Evolutionary conservation across 1,284 basidiomycete genomes (phyloP).

Genomic region (Fereydounia khargensis): DNA sequence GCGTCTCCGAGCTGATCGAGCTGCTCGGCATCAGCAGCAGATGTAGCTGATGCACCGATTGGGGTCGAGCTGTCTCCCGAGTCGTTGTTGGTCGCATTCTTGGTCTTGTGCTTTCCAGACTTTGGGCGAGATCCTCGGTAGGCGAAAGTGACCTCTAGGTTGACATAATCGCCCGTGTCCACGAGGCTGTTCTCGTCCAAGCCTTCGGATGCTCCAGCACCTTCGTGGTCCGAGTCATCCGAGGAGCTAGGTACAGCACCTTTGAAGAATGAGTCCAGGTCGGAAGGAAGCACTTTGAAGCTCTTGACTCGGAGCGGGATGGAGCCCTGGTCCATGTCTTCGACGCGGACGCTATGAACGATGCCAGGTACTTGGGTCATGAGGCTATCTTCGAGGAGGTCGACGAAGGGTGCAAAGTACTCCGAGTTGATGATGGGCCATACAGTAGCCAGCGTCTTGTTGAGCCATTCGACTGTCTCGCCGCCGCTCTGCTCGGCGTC

Average conservation of each 20-base stretch:
- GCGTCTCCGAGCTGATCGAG: conserved; percentile 16
- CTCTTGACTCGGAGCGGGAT: conserved; percentile 39
- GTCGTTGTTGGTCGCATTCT: conserved; percentile 2
- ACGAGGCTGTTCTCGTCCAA: conserved; percentile 13
- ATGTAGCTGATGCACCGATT: conserved; percentile 6
- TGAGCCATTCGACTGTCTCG: conserved; percentile 52
- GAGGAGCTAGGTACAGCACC: conserved; percentile 12
- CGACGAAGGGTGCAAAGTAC: conserved; percentile 50
- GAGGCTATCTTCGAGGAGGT: conserved; percentile 51
- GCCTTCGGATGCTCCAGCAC: not conserved
- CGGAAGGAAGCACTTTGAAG: conserved; percentile 34
- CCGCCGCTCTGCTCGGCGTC: conserved; percentile 11
- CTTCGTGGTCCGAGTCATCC: not conserved
- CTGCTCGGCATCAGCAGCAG: conserved; percentile 7
- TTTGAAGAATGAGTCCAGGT: conserved; percentile 24
- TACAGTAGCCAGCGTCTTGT: conserved; percentile 35
- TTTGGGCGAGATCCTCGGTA: conserved; percentile 30
- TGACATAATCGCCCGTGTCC: conserved; percentile 46
- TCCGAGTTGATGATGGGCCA: conserved; percentile 51
- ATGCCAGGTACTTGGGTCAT: conserved; percentile 52
- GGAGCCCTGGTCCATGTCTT: conserved; percentile 49
- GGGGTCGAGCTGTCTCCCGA: not conserved
- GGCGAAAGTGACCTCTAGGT: conserved; percentile 44
- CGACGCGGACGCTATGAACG: conserved; percentile 46
- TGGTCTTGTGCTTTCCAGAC: conserved; percentile 16